These are phyloP conservation scores for Globisporangium emineosum DNA, from an alignment of 352 stramenopile species.

Conservation along the genomic window DNA sequence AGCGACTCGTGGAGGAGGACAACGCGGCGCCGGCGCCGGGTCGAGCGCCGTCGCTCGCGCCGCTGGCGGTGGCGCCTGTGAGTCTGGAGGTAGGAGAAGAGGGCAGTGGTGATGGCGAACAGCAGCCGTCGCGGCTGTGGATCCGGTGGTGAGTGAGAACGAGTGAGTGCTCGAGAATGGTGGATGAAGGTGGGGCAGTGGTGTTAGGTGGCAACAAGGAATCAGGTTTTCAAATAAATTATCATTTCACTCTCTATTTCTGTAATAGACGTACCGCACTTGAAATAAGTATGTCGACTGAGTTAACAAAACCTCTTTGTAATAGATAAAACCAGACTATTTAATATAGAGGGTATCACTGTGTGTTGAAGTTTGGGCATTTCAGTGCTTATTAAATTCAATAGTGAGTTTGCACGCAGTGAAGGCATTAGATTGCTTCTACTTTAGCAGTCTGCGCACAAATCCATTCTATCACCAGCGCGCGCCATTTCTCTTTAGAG, in stretches of 20 bases:
- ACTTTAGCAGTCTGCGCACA: no score
- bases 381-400: no score
- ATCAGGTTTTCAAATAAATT: not conserved
- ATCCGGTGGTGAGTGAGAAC: slow-evolving; percentile 8
- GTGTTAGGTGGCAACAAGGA: no score
- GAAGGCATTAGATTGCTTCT: no score
- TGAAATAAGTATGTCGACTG: not conserved
- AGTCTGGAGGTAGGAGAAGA: not conserved
- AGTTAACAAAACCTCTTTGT: not conserved
- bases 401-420: no score
- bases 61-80: not conserved
- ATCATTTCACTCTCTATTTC: not conserved
- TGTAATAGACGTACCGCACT: not conserved
- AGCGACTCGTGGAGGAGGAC: slow-evolving; percentile 14
- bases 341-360: not conserved
- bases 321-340: not conserved
- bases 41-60: slow-evolving; percentile 6
- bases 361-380: no score
- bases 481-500: no score
- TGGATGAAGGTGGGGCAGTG: no score
- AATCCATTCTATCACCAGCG: no score
- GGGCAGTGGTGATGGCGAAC: not conserved
- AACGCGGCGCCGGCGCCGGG: not conserved
- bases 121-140: slow-evolving; percentile 7
- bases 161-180: no score